Base-by-base conservation (phyloP, 2,329 filamentous ascomycete genomes). In the Scleromitrula shiraiana region DNA sequence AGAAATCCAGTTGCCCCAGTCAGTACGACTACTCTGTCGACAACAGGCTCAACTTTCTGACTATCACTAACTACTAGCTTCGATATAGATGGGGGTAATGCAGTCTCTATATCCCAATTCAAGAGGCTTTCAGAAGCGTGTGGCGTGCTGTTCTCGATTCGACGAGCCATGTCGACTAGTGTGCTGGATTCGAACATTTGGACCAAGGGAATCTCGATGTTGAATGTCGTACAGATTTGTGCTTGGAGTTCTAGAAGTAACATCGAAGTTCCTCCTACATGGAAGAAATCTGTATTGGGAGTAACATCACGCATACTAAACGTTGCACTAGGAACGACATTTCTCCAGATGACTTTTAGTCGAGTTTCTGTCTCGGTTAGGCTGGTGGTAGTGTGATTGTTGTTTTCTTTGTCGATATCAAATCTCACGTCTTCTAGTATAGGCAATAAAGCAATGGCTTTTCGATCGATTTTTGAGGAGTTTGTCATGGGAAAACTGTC, bases 1-100 rank as follows among this genome's bases (percentile, higher is more conserved):
- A 76, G 56, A 43, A 69, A 71, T 0, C 65, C 67, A 4, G 65
- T 65, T 2, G 65, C 57, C 1, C 69, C 70, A 0, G 69, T 72
- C 2, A 71, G 48, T 7, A 68, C 52, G 44, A 17, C 39, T 40
- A 8, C 19, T 22, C 33, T 37, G 19, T 8, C 15, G 7, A 8
- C 4, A 17, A 20, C 27, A 19, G 35, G 30, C 17, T 35, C 5
- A 29, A 3, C 22, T 47, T 35, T 41, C 23, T 8, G 12, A 5
- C 2, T 7, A 12, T 3, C 22, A 7, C 15, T 22, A 24, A 17
- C 19, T 23, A 23, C 33, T 8, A 14, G 17, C 7, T 40, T 2
- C 7, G 10, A 8, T 9, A 15, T 19, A 15, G 23, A 2, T 17
- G 30, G 7, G 10, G 17, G 3, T 5, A 47, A 10, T 1, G 43